Conservation (phyloP, 2,329 filamentous ascomycete species). For the Fusarium sp. region DNA sequence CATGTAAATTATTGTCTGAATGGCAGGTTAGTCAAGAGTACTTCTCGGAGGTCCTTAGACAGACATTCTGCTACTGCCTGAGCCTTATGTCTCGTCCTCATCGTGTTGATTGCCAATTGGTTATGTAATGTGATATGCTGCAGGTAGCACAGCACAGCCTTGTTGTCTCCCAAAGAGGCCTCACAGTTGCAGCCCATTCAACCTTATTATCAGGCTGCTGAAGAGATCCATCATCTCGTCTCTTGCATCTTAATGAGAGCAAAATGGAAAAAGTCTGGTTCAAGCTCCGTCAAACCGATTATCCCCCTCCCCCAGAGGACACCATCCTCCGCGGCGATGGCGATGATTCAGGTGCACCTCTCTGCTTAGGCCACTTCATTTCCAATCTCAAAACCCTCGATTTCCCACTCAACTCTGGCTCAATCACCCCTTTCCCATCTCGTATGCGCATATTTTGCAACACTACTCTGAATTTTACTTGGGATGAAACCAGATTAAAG, state of each 20-base stretch:
- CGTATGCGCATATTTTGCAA: background rate
- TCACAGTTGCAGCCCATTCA: background rate
- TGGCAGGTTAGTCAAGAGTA: too few relatives aligned
- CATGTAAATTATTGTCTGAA: too few relatives aligned
- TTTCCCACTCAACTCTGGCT: background rate
- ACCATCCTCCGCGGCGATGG: background rate
- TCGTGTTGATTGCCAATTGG: too few relatives aligned
- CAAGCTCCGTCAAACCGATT: background rate
- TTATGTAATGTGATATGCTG: too few relatives aligned
- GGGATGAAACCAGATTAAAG: background rate
- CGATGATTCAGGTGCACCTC: background rate
- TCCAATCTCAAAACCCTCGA: background rate
- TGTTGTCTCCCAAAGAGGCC: background rate
- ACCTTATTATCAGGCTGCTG: rapidly evolving
- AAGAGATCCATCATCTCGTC: rapidly evolving
- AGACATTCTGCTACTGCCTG: too few relatives aligned
- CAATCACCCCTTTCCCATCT: rapidly evolving
- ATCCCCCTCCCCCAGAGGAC: background rate
- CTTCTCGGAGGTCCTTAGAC: too few relatives aligned
- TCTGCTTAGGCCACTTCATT: background rate
- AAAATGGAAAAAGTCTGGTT: conserved; percentile 9
- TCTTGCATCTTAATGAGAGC: rapidly evolving
- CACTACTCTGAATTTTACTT: rapidly evolving
- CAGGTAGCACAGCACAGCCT: background rate
- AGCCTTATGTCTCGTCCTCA: too few relatives aligned